These are phyloP conservation scores for Calamus simplicifolius DNA, from an alignment of 176 grass and related monocot genomes.

Conservation along the genomic window DNA sequence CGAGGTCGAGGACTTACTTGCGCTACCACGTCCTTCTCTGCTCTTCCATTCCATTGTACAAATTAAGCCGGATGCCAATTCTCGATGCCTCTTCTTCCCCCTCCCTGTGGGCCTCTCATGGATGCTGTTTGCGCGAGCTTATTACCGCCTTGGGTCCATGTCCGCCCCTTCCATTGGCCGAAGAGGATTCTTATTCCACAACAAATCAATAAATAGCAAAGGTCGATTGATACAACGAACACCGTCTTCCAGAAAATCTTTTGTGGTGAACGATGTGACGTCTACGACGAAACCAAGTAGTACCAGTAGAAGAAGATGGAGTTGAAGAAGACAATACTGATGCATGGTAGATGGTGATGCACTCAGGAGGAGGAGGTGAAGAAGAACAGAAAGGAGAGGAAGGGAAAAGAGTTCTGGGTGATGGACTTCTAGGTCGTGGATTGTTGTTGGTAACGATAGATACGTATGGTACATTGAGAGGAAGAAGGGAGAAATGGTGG, in stretches of 20 bases:
- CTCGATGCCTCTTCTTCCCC: too few species aligned
- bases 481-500: slow-evolving; percentile 12
- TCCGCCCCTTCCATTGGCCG: slow-evolving; percentile 3
- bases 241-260: slow-evolving; percentile 22
- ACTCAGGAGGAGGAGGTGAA: slow-evolving; percentile 22
- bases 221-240: neutral
- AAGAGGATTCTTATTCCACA: slow-evolving; percentile 52
- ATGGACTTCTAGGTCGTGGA: slow-evolving; percentile 24
- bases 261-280: neutral
- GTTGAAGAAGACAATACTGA: too few species aligned
- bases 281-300: slow-evolving; percentile 11
- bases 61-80: too few species aligned
- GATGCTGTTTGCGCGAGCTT: too few species aligned
- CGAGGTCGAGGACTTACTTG: too few species aligned
- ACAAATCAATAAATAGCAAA: slow-evolving; percentile 91
- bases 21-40: too few species aligned
- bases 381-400: slow-evolving; percentile 31
- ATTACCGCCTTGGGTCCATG: neutral
- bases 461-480: slow-evolving; percentile 45
- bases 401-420: slow-evolving; percentile 27
- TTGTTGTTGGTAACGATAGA: slow-evolving; percentile 36
- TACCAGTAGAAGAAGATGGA: too few species aligned
- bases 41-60: too few species aligned
- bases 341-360: too few species aligned
- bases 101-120: too few species aligned